A percentile compares a stretch with the other conserved stretches of the same genome.
These are phyloP conservation scores for Boletellus ananiceps DNA, from an alignment of 768 basidiomycete species.

Conservation along the genomic window DNA sequence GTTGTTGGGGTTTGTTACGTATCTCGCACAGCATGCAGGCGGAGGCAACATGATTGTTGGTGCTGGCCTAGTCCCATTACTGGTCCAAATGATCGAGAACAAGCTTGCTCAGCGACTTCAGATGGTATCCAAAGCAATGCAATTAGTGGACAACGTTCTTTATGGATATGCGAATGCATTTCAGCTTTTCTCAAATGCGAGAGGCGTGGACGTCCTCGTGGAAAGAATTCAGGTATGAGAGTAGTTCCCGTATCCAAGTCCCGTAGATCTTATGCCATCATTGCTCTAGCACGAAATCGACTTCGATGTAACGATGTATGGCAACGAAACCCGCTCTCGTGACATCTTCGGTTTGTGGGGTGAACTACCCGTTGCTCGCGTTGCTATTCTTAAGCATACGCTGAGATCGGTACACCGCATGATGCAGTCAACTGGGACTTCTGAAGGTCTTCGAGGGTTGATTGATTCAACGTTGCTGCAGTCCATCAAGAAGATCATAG, in stretches of 20 bases:
- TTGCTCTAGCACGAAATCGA: constrained; percentile 59
- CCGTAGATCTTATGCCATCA: constrained; percentile 6
- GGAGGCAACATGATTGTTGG: constrained; percentile 94
- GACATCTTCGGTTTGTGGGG: constrained; percentile 53
- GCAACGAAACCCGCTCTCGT: constrained; percentile 37
- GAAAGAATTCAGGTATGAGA: constrained; percentile 75
- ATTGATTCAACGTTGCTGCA: constrained; percentile 86
- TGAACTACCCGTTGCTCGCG: constrained; percentile 63
- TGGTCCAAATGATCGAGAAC: constrained; percentile 88
- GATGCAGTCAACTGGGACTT: constrained; percentile 93
- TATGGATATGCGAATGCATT: constrained; percentile 89
- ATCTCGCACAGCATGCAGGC: constrained; percentile 76
- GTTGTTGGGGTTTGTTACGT: constrained; percentile 80
- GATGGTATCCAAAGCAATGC: constrained; percentile 86
- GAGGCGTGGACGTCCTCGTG: constrained; percentile 82
- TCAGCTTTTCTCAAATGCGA: constrained; percentile 76
- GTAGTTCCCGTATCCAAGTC: neutral
- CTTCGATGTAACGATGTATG: constrained; percentile 55
- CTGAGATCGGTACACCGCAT: constrained; percentile 92
- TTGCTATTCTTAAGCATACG: constrained; percentile 83
- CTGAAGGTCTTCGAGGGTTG: constrained; percentile 90
- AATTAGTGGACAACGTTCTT: constrained; percentile 86
- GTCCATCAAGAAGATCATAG: constrained; percentile 85
- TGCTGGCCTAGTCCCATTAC: constrained; percentile 83
- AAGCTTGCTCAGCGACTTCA: constrained; percentile 61